Conservation (phyloP, 192 early-diverging fungal species). For the Diversispora eburnea region DNA sequence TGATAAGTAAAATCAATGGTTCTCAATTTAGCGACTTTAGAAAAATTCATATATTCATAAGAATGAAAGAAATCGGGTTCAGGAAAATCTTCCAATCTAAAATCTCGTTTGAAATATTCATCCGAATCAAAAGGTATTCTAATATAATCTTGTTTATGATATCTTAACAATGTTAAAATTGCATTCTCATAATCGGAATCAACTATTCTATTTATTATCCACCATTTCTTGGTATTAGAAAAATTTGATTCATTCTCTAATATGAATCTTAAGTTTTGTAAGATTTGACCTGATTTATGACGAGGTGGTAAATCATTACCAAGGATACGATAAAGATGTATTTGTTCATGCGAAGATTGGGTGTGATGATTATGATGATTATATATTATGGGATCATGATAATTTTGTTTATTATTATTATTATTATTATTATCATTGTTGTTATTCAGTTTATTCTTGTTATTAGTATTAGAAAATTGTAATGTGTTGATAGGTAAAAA, state of each 20-base stretch:
- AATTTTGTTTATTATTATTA: no score
- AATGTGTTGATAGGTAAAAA: no score
- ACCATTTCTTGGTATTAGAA: constrained; percentile 53
- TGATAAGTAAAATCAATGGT: constrained; percentile 60
- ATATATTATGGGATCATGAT: no score
- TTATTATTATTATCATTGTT: no score
- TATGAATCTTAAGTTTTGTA: constrained; percentile 58
- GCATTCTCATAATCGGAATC: constrained; percentile 51
- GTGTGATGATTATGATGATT: no score
- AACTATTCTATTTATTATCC: constrained; percentile 58
- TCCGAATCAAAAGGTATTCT: constrained; percentile 50
- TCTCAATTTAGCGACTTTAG: constrained; percentile 55
- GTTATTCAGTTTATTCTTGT: no score
- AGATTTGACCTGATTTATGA: constrained; percentile 57
- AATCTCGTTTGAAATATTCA: constrained; percentile 56
- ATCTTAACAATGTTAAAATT: constrained; percentile 49
- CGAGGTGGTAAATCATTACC: constrained; percentile 63
- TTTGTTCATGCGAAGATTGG: constrained; percentile 29
- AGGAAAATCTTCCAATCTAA: constrained; percentile 59
- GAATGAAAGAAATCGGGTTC: constrained; percentile 61
- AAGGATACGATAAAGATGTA: constrained; percentile 53
- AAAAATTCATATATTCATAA: constrained; percentile 52
- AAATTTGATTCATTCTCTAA: constrained; percentile 56
- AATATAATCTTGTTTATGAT: constrained; percentile 53
- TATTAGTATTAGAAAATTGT: no score